Evolutionary conservation across 2,329 filamentous ascomycete genomes (phyloP).

Genomic region (Epicoccum nigrum): DNA sequence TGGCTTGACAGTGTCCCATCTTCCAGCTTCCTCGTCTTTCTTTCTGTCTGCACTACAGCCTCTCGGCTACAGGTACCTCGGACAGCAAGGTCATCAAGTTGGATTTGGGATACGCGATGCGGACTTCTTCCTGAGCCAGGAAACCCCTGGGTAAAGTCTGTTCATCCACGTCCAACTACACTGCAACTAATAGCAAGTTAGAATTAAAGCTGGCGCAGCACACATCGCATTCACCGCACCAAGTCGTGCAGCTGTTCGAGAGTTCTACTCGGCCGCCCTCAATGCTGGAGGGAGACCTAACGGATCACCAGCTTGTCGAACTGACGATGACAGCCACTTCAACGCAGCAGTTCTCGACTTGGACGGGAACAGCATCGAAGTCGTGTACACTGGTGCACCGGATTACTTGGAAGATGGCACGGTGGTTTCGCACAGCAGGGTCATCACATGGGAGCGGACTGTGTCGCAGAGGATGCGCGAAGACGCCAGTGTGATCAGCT

Average conservation of each 20-base stretch:
- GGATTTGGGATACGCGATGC: conserved; percentile 65
- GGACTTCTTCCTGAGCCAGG: conserved; percentile 69
- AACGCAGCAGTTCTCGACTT: conserved; percentile 73
- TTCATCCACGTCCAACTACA: conserved; percentile 22
- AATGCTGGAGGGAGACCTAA: conserved; percentile 67
- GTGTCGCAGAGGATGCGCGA: conserved; percentile 41
- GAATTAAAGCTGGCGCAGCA: conserved; percentile 59
- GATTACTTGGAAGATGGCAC: conserved; percentile 48
- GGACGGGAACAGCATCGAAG: conserved; percentile 84
- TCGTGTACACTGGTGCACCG: conserved; percentile 64
- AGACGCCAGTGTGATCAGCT: conserved; percentile 40
- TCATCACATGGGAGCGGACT: conserved; percentile 50
- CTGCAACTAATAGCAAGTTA: conserved; percentile 32
- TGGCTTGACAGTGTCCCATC: conserved; percentile 73
- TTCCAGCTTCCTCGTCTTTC: conserved; percentile 81
- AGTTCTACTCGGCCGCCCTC: conserved; percentile 73
- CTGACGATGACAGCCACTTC: conserved; percentile 62
- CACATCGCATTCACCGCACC: conserved; percentile 73
- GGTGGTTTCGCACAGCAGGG: conserved; percentile 51
- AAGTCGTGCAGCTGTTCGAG: conserved; percentile 68
- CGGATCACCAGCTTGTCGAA: conserved; percentile 61
- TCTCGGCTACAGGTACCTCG: conserved; percentile 75
- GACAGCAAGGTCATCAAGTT: conserved; percentile 65
- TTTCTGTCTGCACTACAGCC: conserved; percentile 80
- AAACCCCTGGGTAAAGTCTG: conserved; percentile 60